Conservation (phyloP, 2,329 filamentous ascomycete species). For the Fusarium palustre region DNA sequence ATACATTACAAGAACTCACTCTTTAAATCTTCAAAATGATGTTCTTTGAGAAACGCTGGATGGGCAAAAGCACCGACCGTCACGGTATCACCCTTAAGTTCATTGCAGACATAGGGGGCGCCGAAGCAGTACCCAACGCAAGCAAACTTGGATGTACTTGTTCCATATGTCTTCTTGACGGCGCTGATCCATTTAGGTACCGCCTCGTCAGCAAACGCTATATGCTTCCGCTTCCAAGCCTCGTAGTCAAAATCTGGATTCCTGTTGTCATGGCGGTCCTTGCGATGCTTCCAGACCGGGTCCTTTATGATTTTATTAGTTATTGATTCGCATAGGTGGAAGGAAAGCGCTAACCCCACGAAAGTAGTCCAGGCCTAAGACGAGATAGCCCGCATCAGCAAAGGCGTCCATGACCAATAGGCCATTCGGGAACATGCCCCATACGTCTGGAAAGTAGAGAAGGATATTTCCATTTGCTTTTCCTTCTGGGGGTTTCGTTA, state of each 20-base stretch:
- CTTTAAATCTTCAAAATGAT: constrained; percentile 1
- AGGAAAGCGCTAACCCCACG: neutral
- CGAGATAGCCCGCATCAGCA: constrained; percentile 9
- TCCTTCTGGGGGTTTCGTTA: neutral
- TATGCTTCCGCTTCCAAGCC: constrained; percentile 11
- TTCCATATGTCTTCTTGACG: neutral
- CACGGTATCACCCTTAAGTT: constrained; percentile 1
- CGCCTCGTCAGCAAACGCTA: neutral
- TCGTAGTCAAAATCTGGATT: constrained; percentile 8
- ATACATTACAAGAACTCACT: neutral
- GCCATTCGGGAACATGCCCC: constrained; percentile 15
- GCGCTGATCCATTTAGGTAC: constrained; percentile 4
- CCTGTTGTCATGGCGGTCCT: neutral
- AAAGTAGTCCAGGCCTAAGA: constrained; percentile 14
- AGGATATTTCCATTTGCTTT: constrained; percentile 9
- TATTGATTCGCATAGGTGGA: too few relatives aligned
- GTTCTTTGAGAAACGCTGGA: constrained; percentile 12
- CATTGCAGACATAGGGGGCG: constrained; percentile 8
- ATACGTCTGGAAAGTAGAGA: constrained; percentile 14
- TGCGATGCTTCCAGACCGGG: constrained; percentile 15
- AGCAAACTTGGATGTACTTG: neutral
- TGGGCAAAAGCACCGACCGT: constrained; percentile 10
- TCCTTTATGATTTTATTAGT: neutral
- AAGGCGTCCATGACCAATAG: constrained; percentile 12
- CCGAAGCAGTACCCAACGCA: constrained; percentile 15